Percentiles rank a stretch among this genome's conserved stretches.
phyloP scores from a whole-genome alignment of 1,139 yeast species.

The Sugiyamaella japonica region DNA sequence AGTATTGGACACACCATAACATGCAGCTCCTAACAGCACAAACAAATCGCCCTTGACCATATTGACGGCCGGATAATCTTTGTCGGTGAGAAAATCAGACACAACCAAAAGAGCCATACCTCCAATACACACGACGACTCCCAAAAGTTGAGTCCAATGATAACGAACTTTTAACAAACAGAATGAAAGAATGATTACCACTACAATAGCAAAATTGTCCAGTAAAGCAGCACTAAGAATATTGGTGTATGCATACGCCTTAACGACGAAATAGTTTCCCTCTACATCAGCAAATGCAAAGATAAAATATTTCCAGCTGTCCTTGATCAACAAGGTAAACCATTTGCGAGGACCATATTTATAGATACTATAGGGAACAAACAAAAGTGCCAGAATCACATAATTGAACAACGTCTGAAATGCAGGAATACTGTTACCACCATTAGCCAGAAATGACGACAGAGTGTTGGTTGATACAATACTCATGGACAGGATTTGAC shows the following conservation, averaged over 20 bases:
- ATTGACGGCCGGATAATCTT: slow-evolving; percentile 42
- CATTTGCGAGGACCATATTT: slow-evolving; percentile 42
- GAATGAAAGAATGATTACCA: slow-evolving; percentile 46
- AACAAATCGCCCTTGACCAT: slow-evolving; percentile 48
- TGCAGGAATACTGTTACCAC: slow-evolving; percentile 46
- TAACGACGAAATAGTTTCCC: slow-evolving; percentile 48
- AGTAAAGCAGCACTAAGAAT: slow-evolving; percentile 46
- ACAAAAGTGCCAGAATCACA: slow-evolving; percentile 41
- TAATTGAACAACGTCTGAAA: slow-evolving; percentile 47
- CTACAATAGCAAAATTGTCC: slow-evolving; percentile 48
- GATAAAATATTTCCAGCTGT: slow-evolving; percentile 47
- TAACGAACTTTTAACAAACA: slow-evolving; percentile 45
- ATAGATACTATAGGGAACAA: slow-evolving; percentile 44
- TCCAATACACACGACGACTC: slow-evolving; percentile 44
- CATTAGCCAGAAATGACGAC: slow-evolving; percentile 43
- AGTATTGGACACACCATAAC: slow-evolving; percentile 48
- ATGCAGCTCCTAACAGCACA: slow-evolving; percentile 47
- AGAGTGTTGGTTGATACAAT: slow-evolving; percentile 47
- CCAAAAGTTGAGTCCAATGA: slow-evolving; percentile 48
- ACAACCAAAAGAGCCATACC: slow-evolving; percentile 48
- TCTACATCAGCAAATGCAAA: slow-evolving; percentile 48
- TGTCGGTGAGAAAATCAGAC: slow-evolving; percentile 44
- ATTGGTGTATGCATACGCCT: slow-evolving; percentile 48
- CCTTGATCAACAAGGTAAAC: slow-evolving; percentile 34
- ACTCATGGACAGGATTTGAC: slow-evolving; percentile 46